Evolutionary conservation across 225 moss, liverwort and hornwort genomes (phyloP), one percentile per base, ranked within the genome.

Genomic region (Ulota crispa): DNA sequence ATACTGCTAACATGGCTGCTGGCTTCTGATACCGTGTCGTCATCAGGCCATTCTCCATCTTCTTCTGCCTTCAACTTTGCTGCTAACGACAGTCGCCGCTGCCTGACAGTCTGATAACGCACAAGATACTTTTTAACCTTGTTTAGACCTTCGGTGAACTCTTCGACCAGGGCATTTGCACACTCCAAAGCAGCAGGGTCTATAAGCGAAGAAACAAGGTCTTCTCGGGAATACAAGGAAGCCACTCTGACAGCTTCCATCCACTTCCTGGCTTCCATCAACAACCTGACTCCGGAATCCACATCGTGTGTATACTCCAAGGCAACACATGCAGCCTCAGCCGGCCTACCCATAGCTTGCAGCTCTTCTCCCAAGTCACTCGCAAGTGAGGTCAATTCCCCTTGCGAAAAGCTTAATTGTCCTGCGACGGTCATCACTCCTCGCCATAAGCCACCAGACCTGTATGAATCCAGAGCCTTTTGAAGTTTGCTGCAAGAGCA

Each of bases 231-330:
- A 84, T 99, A 75, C 42, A 92, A 78, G 56, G 90, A 92, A 68
- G 89, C 84, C 79, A 96, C 87, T 75, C 99, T 87, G 30, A 91
- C 89, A 68, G 92, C 99, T 85, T 99, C 94, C 86, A 92, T 86
- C 99, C 99, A 99, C 60, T 96, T 94, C 78, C 93, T 94, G 24
- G 99, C 93, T 83, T 99, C 96, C 52, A 96, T 70, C 85, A 99
- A 80, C 76, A 95, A 92, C 45, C 83, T 83, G 55, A 99, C 87
- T 8, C 94, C 92, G 15, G 92, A 91, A 67, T 99, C 93, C 3
- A 94, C 87, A 78, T 99, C 99, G 73, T 80, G 79, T n/a, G 81
- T 81, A 41, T 99, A 99, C 81, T 99, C 99, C 31, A 94, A 60
- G 8, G 94, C 91, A 72, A 99, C 80, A 68, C 80, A 91, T 18